Base-by-base conservation (phyloP, 768 basidiomycete species). In the Fomitopsis pulvina region DNA sequence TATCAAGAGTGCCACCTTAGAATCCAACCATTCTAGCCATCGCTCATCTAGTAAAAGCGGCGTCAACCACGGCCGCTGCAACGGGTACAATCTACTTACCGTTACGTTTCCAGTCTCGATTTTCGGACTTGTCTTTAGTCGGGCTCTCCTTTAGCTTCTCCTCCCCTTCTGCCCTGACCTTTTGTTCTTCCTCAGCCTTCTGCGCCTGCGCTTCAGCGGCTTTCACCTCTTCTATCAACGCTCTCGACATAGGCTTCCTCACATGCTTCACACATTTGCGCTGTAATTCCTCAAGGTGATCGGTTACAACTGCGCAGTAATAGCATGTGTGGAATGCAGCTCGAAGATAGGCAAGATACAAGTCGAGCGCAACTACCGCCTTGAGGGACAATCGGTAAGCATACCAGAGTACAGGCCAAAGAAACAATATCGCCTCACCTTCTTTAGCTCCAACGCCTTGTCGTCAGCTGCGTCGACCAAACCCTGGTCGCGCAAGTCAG, bases 241-340 rank as follows among this genome's bases (percentile, higher is more conserved):
- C 68, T 68, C 83, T 81, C 52, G 79, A 77, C 60, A 85, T 62
- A 34, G 87, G 80, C 66, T 83, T 85, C 69, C 95, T 80, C 56
- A 87, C 75, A 71, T 99, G 96, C 72, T 83, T 83, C 60, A 96
- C 73, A 76, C 95, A 97, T 72, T 92, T 92, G 65, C 92, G 81
- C 68, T 92, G 85, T 61, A 99, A 77, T 74, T 96, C 92, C 71
- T 99, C 96, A 67, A 87, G 70, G 72, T 92, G 92, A 71, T 95
- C 87, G 66, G 85, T 87, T 58, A 90, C 80, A 64, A 91, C 83
- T 60, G 87, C 85, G 76, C 96, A 99, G 72, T 99, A 99, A 71
- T 95, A 99, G 80, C 96, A 96, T 63, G 90, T 84, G 78, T 92
- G 79, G 70, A 87, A 93, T 48, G 89, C 94, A 65, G 83, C 78